Base-by-base conservation (phyloP, 192 early-diverging fungal genomes). In the Hyaloraphidium curvatum region DNA sequence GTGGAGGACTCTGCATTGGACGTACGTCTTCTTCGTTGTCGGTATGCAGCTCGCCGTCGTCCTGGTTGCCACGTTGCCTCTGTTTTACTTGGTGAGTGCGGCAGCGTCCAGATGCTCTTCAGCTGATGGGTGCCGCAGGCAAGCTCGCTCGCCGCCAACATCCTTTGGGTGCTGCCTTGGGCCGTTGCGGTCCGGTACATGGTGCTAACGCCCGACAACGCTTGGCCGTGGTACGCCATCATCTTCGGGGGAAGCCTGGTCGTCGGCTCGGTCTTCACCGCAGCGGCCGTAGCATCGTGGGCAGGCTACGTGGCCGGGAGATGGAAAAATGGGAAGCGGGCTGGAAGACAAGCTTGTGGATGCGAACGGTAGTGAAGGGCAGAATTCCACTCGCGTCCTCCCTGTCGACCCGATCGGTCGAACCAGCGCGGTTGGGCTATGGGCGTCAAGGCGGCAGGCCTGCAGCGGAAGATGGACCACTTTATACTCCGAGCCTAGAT, bases 121-220 rank as follows among this genome's bases (percentile, higher is more conserved):
- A 37, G 35, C 17, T 17, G 11, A 13, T 37, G 11, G 11, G 35
- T 11, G 11, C 35, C 17, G 35, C 35, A 48, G 43, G 5, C 19
- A 3, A 62, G 3, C 51, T 60, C 60, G 22, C 28, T 62, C 13
- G 17, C 40, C 4, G 16, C 50, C n/a, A 62, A 62, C 30, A 41
- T 62, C 0, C 35, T 51, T 1, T 62, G 60, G 60, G 60, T 62
- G 3, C n/a, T 62, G 48, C 60, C 60, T 5, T 62, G 60, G 60
- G 50, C 50, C 30, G 59, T 62, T 33, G 55, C 50, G n/a, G 19
- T 62, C 1, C 7, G 9, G 1, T 22, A 35, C 0, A 27, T 22
- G 4, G 51, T 7, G 0, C 28, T 59, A 23, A 23, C 56, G 4
- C 31, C n/a, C 4, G 55, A 62, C 5, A 23, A 26, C 11, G 60